Conservation (phyloP, 2,329 filamentous ascomycete species). For the Paraconiothyrium sp. region DNA sequence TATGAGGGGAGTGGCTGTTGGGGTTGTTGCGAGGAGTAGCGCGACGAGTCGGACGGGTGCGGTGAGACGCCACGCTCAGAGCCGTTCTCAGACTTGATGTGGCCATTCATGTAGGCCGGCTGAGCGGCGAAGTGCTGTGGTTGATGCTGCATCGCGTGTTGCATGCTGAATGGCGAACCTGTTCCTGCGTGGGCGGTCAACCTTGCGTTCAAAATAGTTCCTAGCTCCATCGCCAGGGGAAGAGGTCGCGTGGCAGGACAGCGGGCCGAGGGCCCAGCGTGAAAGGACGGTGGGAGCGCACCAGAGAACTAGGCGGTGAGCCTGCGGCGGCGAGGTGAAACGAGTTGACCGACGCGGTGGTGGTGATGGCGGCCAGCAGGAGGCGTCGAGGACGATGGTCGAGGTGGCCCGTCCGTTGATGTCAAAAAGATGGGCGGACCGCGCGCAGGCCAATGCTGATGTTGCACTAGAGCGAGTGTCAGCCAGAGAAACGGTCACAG, state of each 20-base stretch:
- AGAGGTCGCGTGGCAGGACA: conserved; percentile 23
- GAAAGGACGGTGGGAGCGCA: conserved; percentile 24
- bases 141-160: conserved; percentile 54
- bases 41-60: conserved; percentile 64
- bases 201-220: conserved; percentile 55
- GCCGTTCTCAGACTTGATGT: conserved; percentile 67
- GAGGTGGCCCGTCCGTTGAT: conserved; percentile 42
- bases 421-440: conserved; percentile 45
- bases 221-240: conserved; percentile 49
- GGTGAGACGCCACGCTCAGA: conserved; percentile 67
- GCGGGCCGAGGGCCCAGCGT: conserved; percentile 23
- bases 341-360: conserved; percentile 26
- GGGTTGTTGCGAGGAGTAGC: conserved; percentile 66
- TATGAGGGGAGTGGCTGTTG: conserved; percentile 59
- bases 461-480: conserved; percentile 47
- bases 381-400: conserved; percentile 29
- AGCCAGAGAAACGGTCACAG: conserved; percentile 28
- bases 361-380: conserved; percentile 33
- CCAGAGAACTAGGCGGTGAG: conserved; percentile 32
- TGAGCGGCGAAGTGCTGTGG: conserved; percentile 57
- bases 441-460: conserved; percentile 52
- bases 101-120: conserved; percentile 58
- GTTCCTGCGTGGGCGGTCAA: conserved; percentile 50
- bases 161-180: conserved; percentile 50
- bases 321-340: conserved; percentile 32